phyloP scores from a whole-genome alignment of 805 yeast species.

The Wickerhamiella spandovensis region DNA sequence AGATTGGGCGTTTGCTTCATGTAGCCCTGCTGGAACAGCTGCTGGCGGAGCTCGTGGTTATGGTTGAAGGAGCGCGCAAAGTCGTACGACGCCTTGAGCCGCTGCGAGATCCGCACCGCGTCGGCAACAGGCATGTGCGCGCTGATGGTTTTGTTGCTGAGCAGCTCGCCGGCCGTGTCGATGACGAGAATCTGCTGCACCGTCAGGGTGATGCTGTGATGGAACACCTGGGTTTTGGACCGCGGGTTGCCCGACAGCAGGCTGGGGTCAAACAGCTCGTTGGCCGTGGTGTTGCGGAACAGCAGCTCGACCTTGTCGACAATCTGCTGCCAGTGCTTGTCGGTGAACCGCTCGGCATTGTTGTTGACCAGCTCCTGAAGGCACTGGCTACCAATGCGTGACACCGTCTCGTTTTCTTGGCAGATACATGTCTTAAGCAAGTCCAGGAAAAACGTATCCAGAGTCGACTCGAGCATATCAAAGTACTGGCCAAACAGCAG shows the following conservation, averaged over 20 bases:
- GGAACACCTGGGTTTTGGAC: conserved; percentile 29
- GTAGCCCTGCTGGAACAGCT: conserved; percentile 82
- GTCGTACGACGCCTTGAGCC: conserved; percentile 55
- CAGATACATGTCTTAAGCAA: conserved; percentile 79
- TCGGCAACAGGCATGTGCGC: conserved; percentile 53
- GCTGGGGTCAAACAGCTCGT: conserved; percentile 45
- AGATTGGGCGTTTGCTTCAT: conserved; percentile 87
- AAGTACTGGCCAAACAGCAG: conserved; percentile 74
- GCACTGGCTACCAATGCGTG: conserved; percentile 87
- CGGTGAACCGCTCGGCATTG: conserved; percentile 51
- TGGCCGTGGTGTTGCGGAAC: conserved; percentile 75
- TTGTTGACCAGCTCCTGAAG: conserved; percentile 65
- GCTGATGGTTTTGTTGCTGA: conserved; percentile 50
- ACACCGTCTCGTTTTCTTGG: conserved; percentile 93
- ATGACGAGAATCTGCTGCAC: conserved; percentile 81
- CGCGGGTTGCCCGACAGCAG: conserved; percentile 11
- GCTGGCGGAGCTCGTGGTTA: conserved; percentile 74
- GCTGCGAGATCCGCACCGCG: conserved; percentile 43
- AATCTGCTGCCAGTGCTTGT: conserved; percentile 62
- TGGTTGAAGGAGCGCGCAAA: conserved; percentile 83
- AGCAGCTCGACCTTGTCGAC: conserved; percentile 51
- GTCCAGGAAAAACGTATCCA: conserved; percentile 68
- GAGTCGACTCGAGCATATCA: conserved; percentile 54
- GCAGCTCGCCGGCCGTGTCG: conserved; percentile 68
- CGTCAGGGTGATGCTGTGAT: conserved; percentile 80